Evolutionary conservation across 1,284 basidiomycete genomes (phyloP), one percentile per base, ranked within the genome.

Genomic region (Termitomyces sp.): DNA sequence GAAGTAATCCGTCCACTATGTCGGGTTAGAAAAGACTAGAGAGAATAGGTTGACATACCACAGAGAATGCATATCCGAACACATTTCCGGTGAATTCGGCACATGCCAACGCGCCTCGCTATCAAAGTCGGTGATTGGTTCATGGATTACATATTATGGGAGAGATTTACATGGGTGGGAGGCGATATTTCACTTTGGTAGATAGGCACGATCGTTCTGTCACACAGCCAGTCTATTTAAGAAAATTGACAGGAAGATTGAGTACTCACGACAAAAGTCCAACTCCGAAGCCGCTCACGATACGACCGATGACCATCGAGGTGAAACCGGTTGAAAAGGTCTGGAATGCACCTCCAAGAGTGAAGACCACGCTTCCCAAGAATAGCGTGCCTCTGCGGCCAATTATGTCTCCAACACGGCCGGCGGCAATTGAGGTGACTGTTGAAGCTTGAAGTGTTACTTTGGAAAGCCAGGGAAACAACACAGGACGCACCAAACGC

Each of bases 161-260:
- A 30, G 34, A 37, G 72, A 26, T 87, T 54, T 66, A 91, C 91
- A 73, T 97, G 92, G 65, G 92, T 83, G 2, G 95, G 92, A 14
- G 95, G 94, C 1, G 93, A 96, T 42, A 98, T 93, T 75, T 98
- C 95, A 60, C 89, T 91, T 73, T 97, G 96, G 68, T 97, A 99
- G 56, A 97, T 97, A 3, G 96, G 96, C 18, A 98, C 96, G 57
- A 97, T 93, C 56, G 95, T 97, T 49, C 92, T 57, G 52, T 91
- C 16, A 30, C 30, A 16, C n/a, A 19, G 9, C 3, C 5, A 19
- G 16, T 24, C n/a, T 5, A 11, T 18, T n/a, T 44, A 52, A 19
- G 28, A 33, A 50, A 10, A 3, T 21, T n/a, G 34, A 33, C 44
- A 38, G 9, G 48, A 10, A 16, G 50, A 55, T 19, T 16, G 21